Evolutionary conservation across 2,329 filamentous ascomycete species (phyloP), one percentile per base, ranked within the genome.

Genomic region (Leptodontidium sp.): DNA sequence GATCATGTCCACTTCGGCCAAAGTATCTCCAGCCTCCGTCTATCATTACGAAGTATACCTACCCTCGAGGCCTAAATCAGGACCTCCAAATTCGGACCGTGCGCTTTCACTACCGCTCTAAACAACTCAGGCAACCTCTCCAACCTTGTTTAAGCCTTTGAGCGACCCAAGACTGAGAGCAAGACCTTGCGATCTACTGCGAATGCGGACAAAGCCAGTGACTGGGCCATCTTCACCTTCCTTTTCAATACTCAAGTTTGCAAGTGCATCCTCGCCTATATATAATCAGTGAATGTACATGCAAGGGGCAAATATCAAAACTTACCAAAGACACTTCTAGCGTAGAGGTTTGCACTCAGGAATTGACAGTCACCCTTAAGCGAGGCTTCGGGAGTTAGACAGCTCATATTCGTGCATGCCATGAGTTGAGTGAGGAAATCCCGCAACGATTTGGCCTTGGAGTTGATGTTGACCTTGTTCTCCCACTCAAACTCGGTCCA

Each of bases 401-500:
- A 99, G 80, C 91, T 96, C 96, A 99, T 99, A 82, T 99, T 98
- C 65, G 96, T 99, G 80, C 92, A 95, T 70, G 94, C 93, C 96
- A 98, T 98, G 70, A 99, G 85, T 79, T 97, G 91, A 75, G 93
- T 91, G 72, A 99, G 84, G 88, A 99, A 99, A 24, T 97, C 93
- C 61, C 95, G 89, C 70, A 99, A 85, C 35, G 89, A 91, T 84
- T 95, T 97, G 74, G 93, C 93, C 86, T 98, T 98, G 72, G 93
- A 97, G 83, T 98, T 98, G 84, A 99, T 98, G 84, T 99, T 99
- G 81, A 99, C 95, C 88, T 99, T 99, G 84, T 99, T 99, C 86
- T 99, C 96, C 96, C 96, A 99, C 80, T 99, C 96, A 75, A 99
- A 99, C 79, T 99, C 96, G 47, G 96, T 99, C 96, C 96, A 99